Conservation (phyloP, 73 alveolate species). For the Symbiodinium pilosum region DNA sequence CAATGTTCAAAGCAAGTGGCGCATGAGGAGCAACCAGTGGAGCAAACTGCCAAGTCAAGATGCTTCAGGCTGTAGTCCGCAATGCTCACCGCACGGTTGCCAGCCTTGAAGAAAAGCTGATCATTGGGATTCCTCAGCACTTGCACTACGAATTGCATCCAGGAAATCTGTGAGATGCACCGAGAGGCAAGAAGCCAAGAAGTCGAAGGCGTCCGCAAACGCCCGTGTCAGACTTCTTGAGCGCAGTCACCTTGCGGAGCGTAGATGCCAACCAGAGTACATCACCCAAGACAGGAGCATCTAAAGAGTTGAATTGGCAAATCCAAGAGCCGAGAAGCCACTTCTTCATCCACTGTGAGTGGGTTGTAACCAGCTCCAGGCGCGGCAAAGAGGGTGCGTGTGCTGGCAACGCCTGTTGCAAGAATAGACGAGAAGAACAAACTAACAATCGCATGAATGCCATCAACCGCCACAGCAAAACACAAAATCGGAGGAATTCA, state of each 20-base stretch:
- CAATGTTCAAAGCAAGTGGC: no score
- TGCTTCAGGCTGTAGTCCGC: slow-evolving; percentile 88
- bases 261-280: background rate
- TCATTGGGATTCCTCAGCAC: slow-evolving; percentile 93
- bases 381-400: slow-evolving; percentile 89
- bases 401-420: slow-evolving; percentile 70
- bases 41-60: background rate
- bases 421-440: no score
- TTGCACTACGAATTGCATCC: no score
- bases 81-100: slow-evolving; percentile 89
- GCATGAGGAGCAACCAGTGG: background rate
- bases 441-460: background rate
- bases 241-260: slow-evolving; percentile 25
- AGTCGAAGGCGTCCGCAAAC: slow-evolving; percentile 73
- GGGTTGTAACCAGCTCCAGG: slow-evolving; percentile 88
- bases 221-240: slow-evolving; percentile 38
- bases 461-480: background rate
- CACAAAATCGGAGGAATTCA: no score
- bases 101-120: slow-evolving; percentile 93
- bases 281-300: background rate
- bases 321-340: slow-evolving; percentile 4
- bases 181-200: slow-evolving; percentile 50
- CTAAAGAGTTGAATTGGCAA: background rate
- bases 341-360: slow-evolving; percentile 84
- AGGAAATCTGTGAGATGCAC: no score